These are phyloP conservation scores for Zarea fungicola DNA, from an alignment of 2,329 filamentous ascomycete species.

Conservation along the genomic window DNA sequence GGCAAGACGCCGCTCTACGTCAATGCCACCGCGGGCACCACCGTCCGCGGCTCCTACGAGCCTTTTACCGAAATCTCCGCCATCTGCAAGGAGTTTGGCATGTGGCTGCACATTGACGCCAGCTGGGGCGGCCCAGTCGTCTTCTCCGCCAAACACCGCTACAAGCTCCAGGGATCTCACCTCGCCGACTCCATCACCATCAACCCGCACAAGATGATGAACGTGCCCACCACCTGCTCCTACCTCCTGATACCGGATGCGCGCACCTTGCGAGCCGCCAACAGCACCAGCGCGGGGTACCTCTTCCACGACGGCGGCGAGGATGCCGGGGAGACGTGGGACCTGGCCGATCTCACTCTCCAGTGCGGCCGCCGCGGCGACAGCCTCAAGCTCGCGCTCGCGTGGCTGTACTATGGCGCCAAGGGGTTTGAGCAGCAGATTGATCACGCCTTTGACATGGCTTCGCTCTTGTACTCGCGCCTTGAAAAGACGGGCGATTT, in stretches of 20 bases:
- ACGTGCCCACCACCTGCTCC: conserved; percentile 82
- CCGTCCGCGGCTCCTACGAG: conserved; percentile 85
- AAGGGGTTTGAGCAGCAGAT: conserved; percentile 65
- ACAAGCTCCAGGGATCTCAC: conserved; percentile 64
- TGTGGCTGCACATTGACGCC: conserved; percentile 93
- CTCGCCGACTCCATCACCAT: conserved; percentile 78
- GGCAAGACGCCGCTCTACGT: conserved; percentile 88
- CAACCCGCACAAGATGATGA: conserved; percentile 97
- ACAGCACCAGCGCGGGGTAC: conserved; percentile 83
- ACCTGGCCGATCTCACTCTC: conserved; percentile 85
- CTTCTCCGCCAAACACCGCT: conserved; percentile 61
- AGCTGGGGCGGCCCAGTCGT: conserved; percentile 84
- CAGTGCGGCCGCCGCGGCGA: conserved; percentile 89
- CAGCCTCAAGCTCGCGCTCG: conserved; percentile 77
- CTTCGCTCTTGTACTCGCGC: conserved; percentile 59
- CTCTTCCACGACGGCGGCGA: conserved; percentile 59
- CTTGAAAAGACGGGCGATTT: conserved; percentile 57
- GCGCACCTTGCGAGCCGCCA: conserved; percentile 71
- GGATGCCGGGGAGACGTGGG: conserved; percentile 62
- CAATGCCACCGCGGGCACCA: conserved; percentile 92
- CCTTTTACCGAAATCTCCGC: conserved; percentile 64
- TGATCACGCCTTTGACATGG: conserved; percentile 67
- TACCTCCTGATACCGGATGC: conserved; percentile 80
- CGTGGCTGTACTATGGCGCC: conserved; percentile 85
- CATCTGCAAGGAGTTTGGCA: conserved; percentile 63